Percentiles rank a stretch among this genome's conserved stretches.
Conservation (phyloP, 78 protist species). For the slime mould (Dictyostelium discoideum) region dicty_2.7 NC_007090.3:4472501-4473000, state of each 20-base stretch:
- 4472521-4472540: conserved; percentile 5
- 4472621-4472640: conserved; percentile 30
- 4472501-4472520: conserved; percentile 13
- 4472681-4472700: background rate
- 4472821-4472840: background rate
- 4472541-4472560: conserved; percentile 22
- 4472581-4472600: conserved; percentile 22
- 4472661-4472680: background rate
- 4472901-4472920: background rate
- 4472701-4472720: conserved; percentile 1
- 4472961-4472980: background rate
- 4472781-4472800: background rate
- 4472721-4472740: background rate
- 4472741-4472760: conserved; percentile 2
- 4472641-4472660: conserved; percentile 9
- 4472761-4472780: background rate
- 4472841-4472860: conserved; percentile 18
- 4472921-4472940: background rate
- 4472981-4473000: background rate
- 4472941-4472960: background rate
- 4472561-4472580: background rate
- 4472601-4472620: background rate
- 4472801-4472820: background rate
- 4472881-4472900: background rate
- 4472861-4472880: background rate